These are phyloP conservation scores for Sungouiozyma intestinalis DNA, from an alignment of 805 yeast genomes.

Conservation along the genomic window DNA sequence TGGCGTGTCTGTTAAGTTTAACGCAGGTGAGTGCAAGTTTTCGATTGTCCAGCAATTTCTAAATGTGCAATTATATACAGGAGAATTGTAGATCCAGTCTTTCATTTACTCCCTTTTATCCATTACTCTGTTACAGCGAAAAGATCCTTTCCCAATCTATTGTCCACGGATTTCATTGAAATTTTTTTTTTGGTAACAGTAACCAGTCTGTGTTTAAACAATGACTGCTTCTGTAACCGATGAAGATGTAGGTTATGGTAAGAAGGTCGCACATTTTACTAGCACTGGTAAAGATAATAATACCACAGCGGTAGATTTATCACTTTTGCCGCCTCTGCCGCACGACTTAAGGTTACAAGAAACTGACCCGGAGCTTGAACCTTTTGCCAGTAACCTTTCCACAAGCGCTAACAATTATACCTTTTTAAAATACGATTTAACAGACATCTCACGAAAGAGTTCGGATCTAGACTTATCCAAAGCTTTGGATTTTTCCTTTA, in stretches of 20 bases:
- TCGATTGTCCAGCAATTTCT: no score
- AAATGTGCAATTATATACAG: no score
- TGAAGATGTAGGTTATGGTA: neutral
- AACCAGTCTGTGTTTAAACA: no score
- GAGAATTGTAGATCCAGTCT: no score
- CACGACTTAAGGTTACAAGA: neutral
- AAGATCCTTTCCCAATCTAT: no score
- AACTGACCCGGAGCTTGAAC: neutral
- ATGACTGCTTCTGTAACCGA: neutral
- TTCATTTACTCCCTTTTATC: no score
- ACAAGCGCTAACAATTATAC: neutral
- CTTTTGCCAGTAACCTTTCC: neutral
- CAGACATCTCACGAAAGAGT: neutral
- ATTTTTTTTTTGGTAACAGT: no score
- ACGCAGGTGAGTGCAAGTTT: no score
- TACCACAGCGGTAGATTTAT: neutral
- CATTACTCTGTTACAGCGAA: no score
- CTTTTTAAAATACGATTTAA: neutral
- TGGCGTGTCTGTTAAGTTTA: no score
- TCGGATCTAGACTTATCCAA: neutral
- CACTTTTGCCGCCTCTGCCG: neutral
- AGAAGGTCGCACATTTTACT: neutral
- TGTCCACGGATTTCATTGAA: no score
- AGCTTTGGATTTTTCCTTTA: neutral
- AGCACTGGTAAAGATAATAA: neutral